Base-by-base conservation (phyloP, 1,139 yeast genomes). In the Nakaseomyces glabratus region DNA sequence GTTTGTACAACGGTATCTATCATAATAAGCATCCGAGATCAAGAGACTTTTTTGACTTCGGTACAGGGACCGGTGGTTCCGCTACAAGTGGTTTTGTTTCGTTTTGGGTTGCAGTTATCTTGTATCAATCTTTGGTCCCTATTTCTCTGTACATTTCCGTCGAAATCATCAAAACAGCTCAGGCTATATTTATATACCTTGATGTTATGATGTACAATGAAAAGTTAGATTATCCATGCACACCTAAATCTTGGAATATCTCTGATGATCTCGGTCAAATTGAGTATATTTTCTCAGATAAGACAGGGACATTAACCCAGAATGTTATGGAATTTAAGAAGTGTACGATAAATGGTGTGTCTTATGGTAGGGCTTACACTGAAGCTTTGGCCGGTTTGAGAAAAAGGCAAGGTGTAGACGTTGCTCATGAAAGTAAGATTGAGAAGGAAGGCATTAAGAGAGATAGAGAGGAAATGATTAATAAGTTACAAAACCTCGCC, bases 261-360 rank as follows among this genome's bases (percentile, higher is more conserved):
- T 85, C 96, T 10, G 98, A 90, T 62, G 98, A 90, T 58, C 68
- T 90, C 52, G 98, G 98, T 20, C 98, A 90, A 61, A 81, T 90
- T 49, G 97, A 90, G 58, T 90, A 90, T 55, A 78, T 90, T 33
- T 90, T 90, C 60, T 82, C 95, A 53, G 98, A 90, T 61, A 90
- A 90, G 60, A 90, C 98, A 1, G 98, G 98, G 38, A 90, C 98
- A 0, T 66, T 90, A 50, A 90, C 98, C 1, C 97, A 88, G 58
- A 90, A 90, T 55, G 84, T 88, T 28, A 90, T 90, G 98, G 96
- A 90, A 60, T 88, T 88, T 62, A 86, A 85, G 51, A 90, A 90
- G 57, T 82, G 95, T 56, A 77, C 95, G 1, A 80, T 90, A 39
- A 76, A 76, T 51, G 97, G 98, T 25, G 72, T 76, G 35, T 73